A percentile compares a stretch with the other conserved stretches of the same genome.
Conservation (phyloP, 129 eudicot species). For the Flaveria sonorensis region DNA sequence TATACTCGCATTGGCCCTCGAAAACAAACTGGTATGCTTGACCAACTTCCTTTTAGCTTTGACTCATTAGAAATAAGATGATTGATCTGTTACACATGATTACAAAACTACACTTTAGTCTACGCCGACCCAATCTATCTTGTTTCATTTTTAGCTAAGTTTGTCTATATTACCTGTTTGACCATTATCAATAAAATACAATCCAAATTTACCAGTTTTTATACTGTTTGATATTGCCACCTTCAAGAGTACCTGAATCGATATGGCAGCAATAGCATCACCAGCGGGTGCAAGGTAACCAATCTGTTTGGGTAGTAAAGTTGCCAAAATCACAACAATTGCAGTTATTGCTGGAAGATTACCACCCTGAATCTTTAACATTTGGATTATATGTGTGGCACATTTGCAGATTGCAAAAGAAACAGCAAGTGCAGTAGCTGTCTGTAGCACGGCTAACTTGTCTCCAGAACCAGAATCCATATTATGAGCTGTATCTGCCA, state of each 20-base stretch:
- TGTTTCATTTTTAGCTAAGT: not conserved
- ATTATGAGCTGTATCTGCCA: conserved; percentile 45
- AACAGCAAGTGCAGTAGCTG: conserved; percentile 66
- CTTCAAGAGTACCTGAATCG: conserved; percentile 65
- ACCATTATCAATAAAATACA: not conserved
- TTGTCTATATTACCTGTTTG: not conserved
- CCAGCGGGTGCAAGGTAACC: conserved; percentile 76
- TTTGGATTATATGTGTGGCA: conserved; percentile 41
- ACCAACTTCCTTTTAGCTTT: not conserved
- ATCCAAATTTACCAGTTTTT: not conserved
- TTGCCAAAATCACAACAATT: conserved; percentile 66
- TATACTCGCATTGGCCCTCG: not conserved
- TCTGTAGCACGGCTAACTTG: conserved; percentile 53
- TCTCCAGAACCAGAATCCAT: conserved; percentile 38
- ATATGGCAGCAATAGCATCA: conserved; percentile 65
- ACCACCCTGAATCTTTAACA: conserved; percentile 55
- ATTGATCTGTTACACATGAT: not conserved
- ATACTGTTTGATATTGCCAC: not conserved
- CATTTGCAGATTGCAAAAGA: conserved; percentile 76
- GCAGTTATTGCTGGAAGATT: conserved; percentile 73
- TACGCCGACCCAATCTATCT: not conserved
- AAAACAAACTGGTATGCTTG: conserved; percentile 15
- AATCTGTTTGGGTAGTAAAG: conserved; percentile 61
- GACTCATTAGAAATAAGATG: not conserved
- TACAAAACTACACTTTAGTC: conserved; percentile 9